Evolutionary conservation across 2,329 filamentous ascomycete genomes (phyloP).

Genomic region (Clonostachys rosea): DNA sequence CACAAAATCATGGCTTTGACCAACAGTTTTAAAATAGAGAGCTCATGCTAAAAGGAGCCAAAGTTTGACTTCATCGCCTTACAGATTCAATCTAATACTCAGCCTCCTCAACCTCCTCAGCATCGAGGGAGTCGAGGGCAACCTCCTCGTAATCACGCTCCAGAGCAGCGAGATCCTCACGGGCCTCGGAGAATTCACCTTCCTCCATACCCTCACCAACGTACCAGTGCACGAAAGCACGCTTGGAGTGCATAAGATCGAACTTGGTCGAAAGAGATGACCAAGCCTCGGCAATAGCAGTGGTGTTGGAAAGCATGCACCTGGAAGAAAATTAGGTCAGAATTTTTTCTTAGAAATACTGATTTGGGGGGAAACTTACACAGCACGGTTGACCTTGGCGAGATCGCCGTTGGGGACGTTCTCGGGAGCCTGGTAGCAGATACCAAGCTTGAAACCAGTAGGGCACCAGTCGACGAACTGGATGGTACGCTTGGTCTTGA

Average conservation of each 20-base stretch:
- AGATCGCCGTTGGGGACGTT: conserved; percentile 95
- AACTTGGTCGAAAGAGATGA: conserved; percentile 95
- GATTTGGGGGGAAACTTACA: conserved; percentile 56
- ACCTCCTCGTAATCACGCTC: conserved; percentile 99
- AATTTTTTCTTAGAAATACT: background rate
- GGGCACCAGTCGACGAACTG: conserved; percentile 99
- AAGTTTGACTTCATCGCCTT: background rate
- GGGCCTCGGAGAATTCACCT: conserved; percentile 98
- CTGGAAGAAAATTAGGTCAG: conserved; percentile 29
- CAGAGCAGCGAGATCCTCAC: conserved; percentile 95
- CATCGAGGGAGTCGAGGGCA: conserved; percentile 87
- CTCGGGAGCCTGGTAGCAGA: conserved; percentile 98
- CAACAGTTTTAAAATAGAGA: too few relatives aligned
- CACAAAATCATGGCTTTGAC: too few relatives aligned
- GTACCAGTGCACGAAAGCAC: conserved; percentile 99
- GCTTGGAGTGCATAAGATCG: conserved; percentile 99
- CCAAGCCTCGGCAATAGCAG: conserved; percentile 97
- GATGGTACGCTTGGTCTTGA: conserved; percentile 99
- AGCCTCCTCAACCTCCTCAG: conserved; percentile 81
- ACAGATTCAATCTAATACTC: conserved; percentile 67
- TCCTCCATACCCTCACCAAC: conserved; percentile 99
- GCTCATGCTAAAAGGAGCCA: too few relatives aligned
- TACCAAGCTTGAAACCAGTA: conserved; percentile 99
- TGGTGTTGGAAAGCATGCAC: conserved; percentile 99
- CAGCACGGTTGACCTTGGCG: conserved; percentile 95